phyloP scores from a whole-genome alignment of 108 stramenopile species.

The Cyclotella cryptica region DNA sequence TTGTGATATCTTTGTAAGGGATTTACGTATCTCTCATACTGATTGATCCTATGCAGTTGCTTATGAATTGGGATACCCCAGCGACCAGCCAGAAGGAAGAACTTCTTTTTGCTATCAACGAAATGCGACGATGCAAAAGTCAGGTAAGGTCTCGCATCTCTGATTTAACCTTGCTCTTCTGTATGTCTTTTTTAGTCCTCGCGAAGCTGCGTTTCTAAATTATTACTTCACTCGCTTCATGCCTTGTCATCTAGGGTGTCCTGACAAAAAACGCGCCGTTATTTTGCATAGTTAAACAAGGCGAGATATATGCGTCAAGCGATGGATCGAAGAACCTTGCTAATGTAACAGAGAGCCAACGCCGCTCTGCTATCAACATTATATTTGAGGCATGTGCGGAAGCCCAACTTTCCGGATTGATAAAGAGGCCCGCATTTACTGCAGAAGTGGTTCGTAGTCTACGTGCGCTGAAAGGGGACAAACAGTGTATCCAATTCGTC shows the following conservation, averaged over 20 bases:
- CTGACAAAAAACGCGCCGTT: constrained; percentile 51
- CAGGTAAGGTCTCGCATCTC: background rate
- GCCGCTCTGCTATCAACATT: constrained; percentile 33
- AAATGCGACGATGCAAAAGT: constrained; percentile 44
- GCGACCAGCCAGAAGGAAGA: constrained; percentile 64
- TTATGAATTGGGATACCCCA: constrained; percentile 84
- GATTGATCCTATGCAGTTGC: constrained; percentile 31
- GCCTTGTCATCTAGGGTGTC: constrained; percentile 34
- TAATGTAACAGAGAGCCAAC: constrained; percentile 24
- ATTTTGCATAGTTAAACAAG: constrained; percentile 49
- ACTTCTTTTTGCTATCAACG: constrained; percentile 63
- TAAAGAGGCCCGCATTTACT: constrained; percentile 37
- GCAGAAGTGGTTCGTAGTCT: constrained; percentile 44
- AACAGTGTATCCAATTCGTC: constrained; percentile 40
- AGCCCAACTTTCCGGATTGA: constrained; percentile 41
- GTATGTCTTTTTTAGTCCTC: too few species aligned
- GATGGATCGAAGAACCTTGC: background rate
- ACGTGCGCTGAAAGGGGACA: constrained; percentile 42
- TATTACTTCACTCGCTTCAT: background rate
- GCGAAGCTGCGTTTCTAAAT: too few species aligned
- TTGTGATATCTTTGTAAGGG: background rate
- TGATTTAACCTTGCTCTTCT: too few species aligned
- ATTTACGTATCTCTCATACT: background rate
- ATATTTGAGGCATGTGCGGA: constrained; percentile 51
- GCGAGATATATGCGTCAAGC: constrained; percentile 24